Conservation (phyloP, 2,329 filamentous ascomycete species). For the Rhynchosporium agropyri region DNA sequence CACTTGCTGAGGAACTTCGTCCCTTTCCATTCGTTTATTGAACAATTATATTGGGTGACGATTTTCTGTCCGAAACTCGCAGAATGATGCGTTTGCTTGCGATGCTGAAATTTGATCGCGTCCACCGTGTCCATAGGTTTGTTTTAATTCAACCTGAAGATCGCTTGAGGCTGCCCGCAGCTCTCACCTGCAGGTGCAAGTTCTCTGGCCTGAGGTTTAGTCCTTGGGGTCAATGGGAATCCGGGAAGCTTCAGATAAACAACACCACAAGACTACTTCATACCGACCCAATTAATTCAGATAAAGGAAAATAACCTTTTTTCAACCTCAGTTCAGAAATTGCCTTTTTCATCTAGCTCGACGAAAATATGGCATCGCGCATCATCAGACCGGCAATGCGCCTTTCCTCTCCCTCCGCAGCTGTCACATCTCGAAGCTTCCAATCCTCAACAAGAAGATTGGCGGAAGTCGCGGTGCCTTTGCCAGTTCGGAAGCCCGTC, state of each 20-base stretch:
- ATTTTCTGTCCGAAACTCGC: too few species aligned
- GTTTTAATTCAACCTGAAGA: neutral
- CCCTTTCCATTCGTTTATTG: neutral
- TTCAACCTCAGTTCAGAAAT: neutral
- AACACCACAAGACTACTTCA: slow-evolving; percentile 13
- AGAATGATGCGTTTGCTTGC: neutral
- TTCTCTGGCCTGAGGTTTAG: slow-evolving; percentile 8
- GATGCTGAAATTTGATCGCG: too few species aligned
- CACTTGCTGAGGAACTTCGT: neutral
- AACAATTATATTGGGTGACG: too few species aligned
- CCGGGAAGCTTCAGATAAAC: neutral
- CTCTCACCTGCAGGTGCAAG: neutral
- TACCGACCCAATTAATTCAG: slow-evolving; percentile 5
- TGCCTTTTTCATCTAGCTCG: neutral
- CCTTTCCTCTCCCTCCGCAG: slow-evolving; percentile 37
- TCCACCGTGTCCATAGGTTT: too few species aligned
- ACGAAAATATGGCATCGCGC: slow-evolving; percentile 48
- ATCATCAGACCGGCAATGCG: slow-evolving; percentile 47
- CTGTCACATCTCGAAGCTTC: slow-evolving; percentile 41
- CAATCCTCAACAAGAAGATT: slow-evolving; percentile 45
- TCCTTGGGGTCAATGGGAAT: neutral
- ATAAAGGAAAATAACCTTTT: neutral
- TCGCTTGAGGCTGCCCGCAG: slow-evolving; percentile 1
- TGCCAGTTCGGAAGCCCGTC: slow-evolving; percentile 65
- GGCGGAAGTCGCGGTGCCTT: slow-evolving; percentile 44